Percentiles rank a stretch among this genome's conserved stretches.
Conservation (phyloP, 148 eudicot species). For the Persicaria maculosa region DNA sequence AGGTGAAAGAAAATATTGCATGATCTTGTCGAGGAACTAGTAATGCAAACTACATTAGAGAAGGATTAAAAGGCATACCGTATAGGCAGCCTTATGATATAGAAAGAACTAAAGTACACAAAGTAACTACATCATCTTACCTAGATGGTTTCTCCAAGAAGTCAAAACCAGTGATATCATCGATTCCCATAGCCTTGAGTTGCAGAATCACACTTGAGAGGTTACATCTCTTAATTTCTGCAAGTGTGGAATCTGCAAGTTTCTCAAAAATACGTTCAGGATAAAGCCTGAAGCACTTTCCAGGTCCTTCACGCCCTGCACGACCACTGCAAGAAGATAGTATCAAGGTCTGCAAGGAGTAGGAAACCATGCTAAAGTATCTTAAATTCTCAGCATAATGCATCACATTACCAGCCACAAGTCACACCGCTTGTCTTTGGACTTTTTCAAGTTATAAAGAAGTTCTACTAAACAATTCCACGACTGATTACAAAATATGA, state of each 20-base stretch:
- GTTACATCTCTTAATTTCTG: slow-evolving; percentile 83
- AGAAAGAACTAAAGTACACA: background rate
- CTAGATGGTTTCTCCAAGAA: slow-evolving; percentile 89
- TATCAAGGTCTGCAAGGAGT: background rate
- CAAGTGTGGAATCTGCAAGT: slow-evolving; percentile 73
- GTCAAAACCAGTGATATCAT: slow-evolving; percentile 81
- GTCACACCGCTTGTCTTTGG: background rate
- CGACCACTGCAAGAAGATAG: slow-evolving; percentile 51
- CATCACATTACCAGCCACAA: background rate
- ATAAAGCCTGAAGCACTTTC: slow-evolving; percentile 91
- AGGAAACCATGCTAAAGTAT: slow-evolving; percentile 1
- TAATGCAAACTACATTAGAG: background rate
- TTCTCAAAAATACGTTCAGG: slow-evolving; percentile 72
- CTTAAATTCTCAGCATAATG: background rate
- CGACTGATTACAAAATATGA: background rate
- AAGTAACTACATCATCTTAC: slow-evolving; percentile 23
- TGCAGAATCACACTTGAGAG: slow-evolving; percentile 85
- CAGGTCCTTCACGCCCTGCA: slow-evolving; percentile 99
- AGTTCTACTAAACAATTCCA: background rate
- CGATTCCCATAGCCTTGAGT: slow-evolving; percentile 89
- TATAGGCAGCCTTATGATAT: background rate
- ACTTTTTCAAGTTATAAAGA: background rate
- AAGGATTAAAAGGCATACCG: background rate
- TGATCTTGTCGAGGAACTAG: background rate
- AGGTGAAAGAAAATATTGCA: background rate